Percentiles rank a stretch among this genome's conserved stretches.
Conservation (phyloP, 2,329 filamentous ascomycete genomes). For the Penicillium sp. region DNA sequence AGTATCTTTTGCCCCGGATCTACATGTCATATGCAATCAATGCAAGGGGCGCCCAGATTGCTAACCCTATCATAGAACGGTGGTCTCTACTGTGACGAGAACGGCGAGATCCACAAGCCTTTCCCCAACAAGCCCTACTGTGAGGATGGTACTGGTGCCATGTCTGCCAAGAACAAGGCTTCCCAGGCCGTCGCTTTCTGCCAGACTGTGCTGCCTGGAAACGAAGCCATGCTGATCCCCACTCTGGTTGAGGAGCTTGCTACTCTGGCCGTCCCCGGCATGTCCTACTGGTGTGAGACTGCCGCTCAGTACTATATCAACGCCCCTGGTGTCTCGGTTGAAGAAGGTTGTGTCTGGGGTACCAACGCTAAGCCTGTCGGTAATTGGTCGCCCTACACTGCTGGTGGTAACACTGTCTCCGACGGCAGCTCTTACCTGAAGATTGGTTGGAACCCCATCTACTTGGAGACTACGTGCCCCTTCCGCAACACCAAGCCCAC, state of each 20-base stretch:
- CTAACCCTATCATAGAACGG: slow-evolving; percentile 57
- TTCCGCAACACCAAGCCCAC: slow-evolving; percentile 59
- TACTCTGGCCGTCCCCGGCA: slow-evolving; percentile 68
- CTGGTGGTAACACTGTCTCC: slow-evolving; percentile 67
- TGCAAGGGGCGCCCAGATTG: neutral
- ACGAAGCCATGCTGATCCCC: slow-evolving; percentile 79
- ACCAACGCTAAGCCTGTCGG: slow-evolving; percentile 60
- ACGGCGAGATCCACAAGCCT: slow-evolving; percentile 66
- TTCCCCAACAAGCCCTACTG: slow-evolving; percentile 69
- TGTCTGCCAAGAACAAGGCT: slow-evolving; percentile 66
- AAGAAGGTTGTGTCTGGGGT: slow-evolving; percentile 71
- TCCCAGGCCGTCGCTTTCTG: slow-evolving; percentile 66
- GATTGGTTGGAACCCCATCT: slow-evolving; percentile 76
- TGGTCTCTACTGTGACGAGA: slow-evolving; percentile 67
- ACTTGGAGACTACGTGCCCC: slow-evolving; percentile 52
- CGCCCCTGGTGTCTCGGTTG: slow-evolving; percentile 61
- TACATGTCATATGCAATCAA: slow-evolving; percentile 5
- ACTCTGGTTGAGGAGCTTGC: slow-evolving; percentile 60
- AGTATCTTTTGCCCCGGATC: slow-evolving; percentile 29
- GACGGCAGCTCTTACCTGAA: slow-evolving; percentile 70
- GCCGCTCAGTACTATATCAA: slow-evolving; percentile 81
- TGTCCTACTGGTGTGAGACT: slow-evolving; percentile 68
- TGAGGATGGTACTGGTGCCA: slow-evolving; percentile 63
- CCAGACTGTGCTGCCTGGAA: slow-evolving; percentile 74
- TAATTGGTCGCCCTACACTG: slow-evolving; percentile 76